phyloP scores from a whole-genome alignment of 1,284 basidiomycete species.

The Rugosomyces carneus region DNA sequence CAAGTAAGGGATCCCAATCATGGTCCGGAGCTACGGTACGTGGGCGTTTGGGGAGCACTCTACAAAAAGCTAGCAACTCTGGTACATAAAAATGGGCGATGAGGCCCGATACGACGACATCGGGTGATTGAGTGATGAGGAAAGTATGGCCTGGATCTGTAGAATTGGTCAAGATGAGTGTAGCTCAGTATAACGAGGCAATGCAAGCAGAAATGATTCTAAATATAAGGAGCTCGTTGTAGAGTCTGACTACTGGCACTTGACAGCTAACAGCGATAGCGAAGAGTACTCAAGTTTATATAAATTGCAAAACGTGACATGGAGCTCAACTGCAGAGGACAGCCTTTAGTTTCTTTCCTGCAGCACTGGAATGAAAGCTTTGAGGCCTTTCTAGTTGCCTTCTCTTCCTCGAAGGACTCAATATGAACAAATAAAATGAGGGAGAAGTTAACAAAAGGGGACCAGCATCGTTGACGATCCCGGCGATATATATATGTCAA shows the following conservation, averaged over 20 bases:
- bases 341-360: background rate
- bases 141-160: background rate
- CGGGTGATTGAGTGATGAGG: background rate
- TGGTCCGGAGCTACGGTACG: conserved; percentile 29
- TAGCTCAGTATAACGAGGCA: background rate
- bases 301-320: background rate
- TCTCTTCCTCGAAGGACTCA: background rate
- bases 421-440: background rate
- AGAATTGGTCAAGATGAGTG: background rate
- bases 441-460: background rate
- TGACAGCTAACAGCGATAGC: background rate
- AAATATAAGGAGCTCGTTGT: no score
- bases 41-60: conserved; percentile 67
- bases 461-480: background rate
- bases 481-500: no score
- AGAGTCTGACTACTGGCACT: background rate
- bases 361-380: background rate
- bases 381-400: background rate
- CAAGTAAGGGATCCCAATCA: background rate
- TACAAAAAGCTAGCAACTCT: conserved; percentile 53
- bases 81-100: conserved; percentile 50
- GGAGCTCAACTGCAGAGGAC: background rate
- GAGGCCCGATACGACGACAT: background rate
- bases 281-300: background rate
- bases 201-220: background rate